Evolutionary conservation across 2,329 filamentous ascomycete genomes (phyloP), one percentile per base, ranked within the genome.

Genomic region (Lasiodiplodia citricola): DNA sequence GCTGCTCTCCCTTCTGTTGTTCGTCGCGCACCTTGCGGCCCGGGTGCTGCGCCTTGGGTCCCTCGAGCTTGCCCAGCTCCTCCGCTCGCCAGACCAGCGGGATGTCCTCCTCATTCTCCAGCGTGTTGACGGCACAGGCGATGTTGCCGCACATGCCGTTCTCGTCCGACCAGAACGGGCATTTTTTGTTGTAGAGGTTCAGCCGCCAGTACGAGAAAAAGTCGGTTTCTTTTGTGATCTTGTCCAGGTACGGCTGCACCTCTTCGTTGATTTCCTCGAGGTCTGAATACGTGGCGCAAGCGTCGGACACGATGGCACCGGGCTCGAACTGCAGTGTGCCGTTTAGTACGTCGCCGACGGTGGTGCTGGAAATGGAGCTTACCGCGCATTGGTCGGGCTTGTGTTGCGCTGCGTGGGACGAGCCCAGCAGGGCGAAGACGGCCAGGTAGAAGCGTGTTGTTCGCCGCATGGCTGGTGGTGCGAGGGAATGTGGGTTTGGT

Each of bases 171-270:
- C 96, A 99, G 79, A 98, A 99, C 0, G 96, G 96, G 77, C 96
- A 99, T 81, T 88, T 89, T 80, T 96, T 97, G 80, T 96, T 92
- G 81, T 93, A 99, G 23, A 99, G 87, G 79, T 97, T 98, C 56
- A 99, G 84, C 69, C 96, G 91, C 83, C 98, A 99, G 81, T 98
- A 94, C 66, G 95, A 95, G 82, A 99, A 99, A 87, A 97, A 99
- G 81, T 99, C 96, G 79, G 95, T 97, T 66, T 92, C 89, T 74
- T 88, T 88, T 0, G 93, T 97, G 56, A 99, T 88, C 67, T 92
- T 91, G 75, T 92, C 87, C 73, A 99, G 83, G 65, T 90, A 87
- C 21, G 94, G 92, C 74, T 91, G 90, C 71, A 97, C 86, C 70
- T 88, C 87, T 73, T 85, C 81, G 81, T 98, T 99, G 66, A 99